Conservation (phyloP, 1,284 basidiomycete species). For the Marasmius sp. region DNA sequence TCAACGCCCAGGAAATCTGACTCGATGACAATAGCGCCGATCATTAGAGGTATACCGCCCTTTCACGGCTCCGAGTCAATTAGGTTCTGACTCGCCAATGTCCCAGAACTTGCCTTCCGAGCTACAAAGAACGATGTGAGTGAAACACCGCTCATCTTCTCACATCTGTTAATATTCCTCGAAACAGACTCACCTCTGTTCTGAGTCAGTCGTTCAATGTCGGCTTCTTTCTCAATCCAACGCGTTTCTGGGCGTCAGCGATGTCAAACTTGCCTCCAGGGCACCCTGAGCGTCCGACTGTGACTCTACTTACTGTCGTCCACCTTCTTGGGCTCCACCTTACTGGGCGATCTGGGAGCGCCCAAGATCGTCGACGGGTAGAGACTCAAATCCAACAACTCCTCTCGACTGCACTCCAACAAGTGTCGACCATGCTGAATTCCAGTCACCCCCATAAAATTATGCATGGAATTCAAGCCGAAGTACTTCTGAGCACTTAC, state of each 20-base stretch:
- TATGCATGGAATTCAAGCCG: neutral
- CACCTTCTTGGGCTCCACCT: constrained; percentile 52
- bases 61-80: too few relatives aligned
- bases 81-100: too few relatives aligned
- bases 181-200: too few relatives aligned
- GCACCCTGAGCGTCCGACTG: constrained; percentile 41
- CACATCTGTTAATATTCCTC: too few relatives aligned
- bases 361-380: neutral
- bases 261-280: constrained; percentile 30
- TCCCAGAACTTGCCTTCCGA: too few relatives aligned
- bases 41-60: too few relatives aligned
- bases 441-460: neutral
- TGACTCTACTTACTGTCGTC: constrained; percentile 45
- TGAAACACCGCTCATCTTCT: too few relatives aligned
- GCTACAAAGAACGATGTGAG: too few relatives aligned
- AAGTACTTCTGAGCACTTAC: neutral
- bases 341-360: constrained; percentile 21
- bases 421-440: neutral
- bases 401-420: neutral
- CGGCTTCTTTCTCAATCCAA: constrained; percentile 48
- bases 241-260: constrained; percentile 38
- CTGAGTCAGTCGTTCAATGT: constrained; percentile 36
- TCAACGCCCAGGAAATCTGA: too few relatives aligned
- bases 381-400: neutral
- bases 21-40: too few relatives aligned